Evolutionary conservation across 202 grass and related monocot species (phyloP).

Genomic region (Bolboschoenoplectus hybrid): DNA sequence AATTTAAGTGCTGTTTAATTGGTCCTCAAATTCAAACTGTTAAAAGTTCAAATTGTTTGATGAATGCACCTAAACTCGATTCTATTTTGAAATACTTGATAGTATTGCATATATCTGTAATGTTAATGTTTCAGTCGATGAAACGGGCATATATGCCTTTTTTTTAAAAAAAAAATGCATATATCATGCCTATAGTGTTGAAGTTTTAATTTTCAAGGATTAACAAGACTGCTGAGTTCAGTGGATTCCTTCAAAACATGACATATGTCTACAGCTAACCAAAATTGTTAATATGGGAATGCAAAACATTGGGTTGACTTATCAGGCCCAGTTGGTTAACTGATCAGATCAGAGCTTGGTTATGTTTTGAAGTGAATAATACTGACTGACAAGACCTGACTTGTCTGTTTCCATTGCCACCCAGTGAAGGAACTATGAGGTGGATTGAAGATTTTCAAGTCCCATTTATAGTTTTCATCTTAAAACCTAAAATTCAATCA

Average conservation of each 20-base stretch:
- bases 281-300: not conserved
- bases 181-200: not conserved
- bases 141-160: too few species aligned
- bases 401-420: not conserved
- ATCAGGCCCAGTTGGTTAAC: not conserved
- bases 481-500: not conserved
- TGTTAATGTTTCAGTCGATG: too few species aligned
- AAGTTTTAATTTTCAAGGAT: not conserved
- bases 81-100: not conserved
- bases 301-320: not conserved
- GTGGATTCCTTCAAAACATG: not conserved
- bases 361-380: constrained; percentile 12
- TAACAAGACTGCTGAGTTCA: not conserved
- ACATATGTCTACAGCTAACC: not conserved
- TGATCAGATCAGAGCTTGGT: not conserved
- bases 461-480: not conserved
- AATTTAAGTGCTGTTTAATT: not conserved
- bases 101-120: not conserved
- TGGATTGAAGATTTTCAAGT: not conserved
- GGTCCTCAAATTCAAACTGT: not conserved
- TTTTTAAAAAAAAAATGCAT: not conserved
- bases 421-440: not conserved
- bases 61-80: not conserved
- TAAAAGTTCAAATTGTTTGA: constrained; percentile 10
- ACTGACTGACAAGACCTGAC: not conserved